Base-by-base conservation (phyloP, 768 basidiomycete species). In the Inosperma sp. region DNA sequence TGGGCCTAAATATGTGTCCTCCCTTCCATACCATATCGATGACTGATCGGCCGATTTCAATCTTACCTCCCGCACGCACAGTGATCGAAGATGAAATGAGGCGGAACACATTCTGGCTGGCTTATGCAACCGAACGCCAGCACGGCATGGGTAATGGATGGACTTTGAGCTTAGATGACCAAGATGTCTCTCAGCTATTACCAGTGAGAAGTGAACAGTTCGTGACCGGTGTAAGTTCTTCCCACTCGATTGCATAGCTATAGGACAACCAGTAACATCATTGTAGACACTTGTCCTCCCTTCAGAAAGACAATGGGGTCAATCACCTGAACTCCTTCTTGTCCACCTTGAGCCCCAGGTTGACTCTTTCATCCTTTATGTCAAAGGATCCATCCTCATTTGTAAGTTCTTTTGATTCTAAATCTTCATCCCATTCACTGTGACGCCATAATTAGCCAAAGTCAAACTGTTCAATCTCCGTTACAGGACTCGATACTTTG, bases 51-150 rank as follows among this genome's bases (percentile, higher is more conserved):
- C 73, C 81, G 0, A 67, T 79, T n/a, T 79, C 84, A 6, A 76
- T 88, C 45, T 61, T 88, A 13, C 71, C 75, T 0, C 72, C 80
- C 3, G 79, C 85, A n/a, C 71, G 72, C 36, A 82, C 76, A 26
- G 75, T 80, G 2, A 68, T 82, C 6, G 87, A 88, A 62, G 84
- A 84, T 27, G 88, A 88, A 64, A 79, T 71, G 33, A 74, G 88
- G 43, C 73, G 86, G 48, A 88, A 88, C 57, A 72, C 79, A 1
- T 87, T 88, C 59, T 90, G 86, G 81, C 59, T 85, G 39, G 81
- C 84, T 7, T 88, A 88, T 62, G 74, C 81, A 5, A 70, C 75
- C 37, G 87, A 89, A 56, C 79, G 86, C 22, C 76, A 82, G 53
- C 78, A 81, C 49, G 81, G 84, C 5, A 77, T 76, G 53, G 79